Conservation (phyloP, 2,329 filamentous ascomycete species). For the Pleoardoris graminearum region DNA sequence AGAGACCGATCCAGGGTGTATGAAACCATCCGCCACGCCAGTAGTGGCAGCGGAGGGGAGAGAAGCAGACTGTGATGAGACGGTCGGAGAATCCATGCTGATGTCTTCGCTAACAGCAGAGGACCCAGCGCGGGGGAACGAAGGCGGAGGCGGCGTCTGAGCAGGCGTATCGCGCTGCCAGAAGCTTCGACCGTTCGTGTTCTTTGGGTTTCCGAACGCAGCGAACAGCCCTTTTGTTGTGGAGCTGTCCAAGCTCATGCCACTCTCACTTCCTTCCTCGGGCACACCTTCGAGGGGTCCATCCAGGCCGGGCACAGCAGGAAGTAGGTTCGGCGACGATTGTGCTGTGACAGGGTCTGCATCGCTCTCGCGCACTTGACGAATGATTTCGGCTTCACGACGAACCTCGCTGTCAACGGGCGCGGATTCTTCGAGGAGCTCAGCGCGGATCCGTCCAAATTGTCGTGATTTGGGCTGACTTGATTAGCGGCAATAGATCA, state of each 20-base stretch:
- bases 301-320: constrained; percentile 57
- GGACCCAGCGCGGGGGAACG: constrained; percentile 60
- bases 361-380: constrained; percentile 91
- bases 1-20: constrained; percentile 30
- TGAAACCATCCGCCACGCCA: constrained; percentile 22
- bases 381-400: constrained; percentile 92
- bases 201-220: constrained; percentile 73
- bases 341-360: constrained; percentile 64
- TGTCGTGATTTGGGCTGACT: constrained; percentile 89
- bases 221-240: constrained; percentile 56
- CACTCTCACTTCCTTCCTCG: constrained; percentile 62
- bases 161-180: constrained; percentile 73
- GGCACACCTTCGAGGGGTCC: constrained; percentile 70
- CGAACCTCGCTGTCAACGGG: constrained; percentile 87
- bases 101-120: constrained; percentile 67
- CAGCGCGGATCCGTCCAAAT: constrained; percentile 89
- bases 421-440: constrained; percentile 82
- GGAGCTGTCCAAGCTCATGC: constrained; percentile 57
- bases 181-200: constrained; percentile 71
- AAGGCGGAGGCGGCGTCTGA: constrained; percentile 59
- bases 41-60: constrained; percentile 23
- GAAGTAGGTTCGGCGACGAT: constrained; percentile 68
- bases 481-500: constrained; percentile 17
- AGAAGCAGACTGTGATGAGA: constrained; percentile 30
- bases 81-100: constrained; percentile 68